phyloP scores from a whole-genome alignment of 805 yeast genomes.

The Hanseniaspora lindneri region DNA sequence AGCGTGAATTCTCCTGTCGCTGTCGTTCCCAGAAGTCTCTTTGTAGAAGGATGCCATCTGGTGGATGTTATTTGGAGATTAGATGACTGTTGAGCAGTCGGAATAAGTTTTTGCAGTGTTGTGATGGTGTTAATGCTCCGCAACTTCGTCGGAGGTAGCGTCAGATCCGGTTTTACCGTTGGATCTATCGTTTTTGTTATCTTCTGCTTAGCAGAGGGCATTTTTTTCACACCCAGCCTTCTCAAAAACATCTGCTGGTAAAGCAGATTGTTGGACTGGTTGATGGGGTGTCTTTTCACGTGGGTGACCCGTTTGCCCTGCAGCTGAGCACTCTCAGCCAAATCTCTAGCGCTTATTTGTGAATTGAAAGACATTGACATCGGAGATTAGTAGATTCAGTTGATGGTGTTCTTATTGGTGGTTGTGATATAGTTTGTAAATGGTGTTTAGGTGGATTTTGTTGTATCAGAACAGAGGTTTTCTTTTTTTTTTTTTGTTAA shows the following conservation, averaged over 20 bases:
- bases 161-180: neutral
- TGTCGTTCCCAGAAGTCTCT: slow-evolving; percentile 63
- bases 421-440: neutral
- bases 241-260: neutral
- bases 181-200: neutral
- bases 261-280: slow-evolving; percentile 9
- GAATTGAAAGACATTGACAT: neutral
- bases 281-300: slow-evolving; percentile 1
- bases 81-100: neutral
- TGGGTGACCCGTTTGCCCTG: neutral
- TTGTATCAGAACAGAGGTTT: no score
- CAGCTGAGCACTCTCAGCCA: neutral
- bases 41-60: neutral
- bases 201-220: neutral
- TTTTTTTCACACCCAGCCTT: neutral
- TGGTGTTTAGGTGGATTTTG: no score
- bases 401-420: neutral
- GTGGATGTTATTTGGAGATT: slow-evolving; percentile 6
- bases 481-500: no score
- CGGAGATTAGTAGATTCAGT: no score
- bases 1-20: slow-evolving; percentile 91
- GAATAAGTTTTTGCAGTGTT: slow-evolving; percentile 4
- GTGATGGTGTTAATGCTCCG: slow-evolving; percentile 5
- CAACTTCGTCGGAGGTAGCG: neutral
- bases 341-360: neutral